Conservation (phyloP, 768 basidiomycete species). For the Kwoniella mangroviensis region DNA sequence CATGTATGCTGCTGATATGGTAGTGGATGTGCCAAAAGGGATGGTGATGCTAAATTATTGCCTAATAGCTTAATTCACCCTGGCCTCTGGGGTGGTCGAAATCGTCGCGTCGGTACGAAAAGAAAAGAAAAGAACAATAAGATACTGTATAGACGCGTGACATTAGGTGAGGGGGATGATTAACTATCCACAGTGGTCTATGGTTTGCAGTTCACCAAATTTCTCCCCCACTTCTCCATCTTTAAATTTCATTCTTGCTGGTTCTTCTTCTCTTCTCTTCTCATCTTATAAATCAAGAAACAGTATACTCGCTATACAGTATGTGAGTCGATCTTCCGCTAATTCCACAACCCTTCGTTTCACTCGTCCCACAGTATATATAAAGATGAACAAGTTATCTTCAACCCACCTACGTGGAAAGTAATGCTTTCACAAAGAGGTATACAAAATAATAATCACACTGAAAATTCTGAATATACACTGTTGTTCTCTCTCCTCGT, state of each 20-base stretch:
- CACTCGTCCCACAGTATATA: neutral
- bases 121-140: neutral
- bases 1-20: neutral
- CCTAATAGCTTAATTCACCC: neutral
- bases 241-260: neutral
- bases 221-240: too few relatives aligned
- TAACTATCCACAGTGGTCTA: too few relatives aligned
- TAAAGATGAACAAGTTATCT: conserved; percentile 23
- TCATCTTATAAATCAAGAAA: neutral
- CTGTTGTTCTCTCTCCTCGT: neutral
- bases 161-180: neutral
- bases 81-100: neutral
- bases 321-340: too few relatives aligned
- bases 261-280: neutral
- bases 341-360: neutral
- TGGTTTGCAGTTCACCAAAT: too few relatives aligned
- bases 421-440: conserved; percentile 18
- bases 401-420: conserved; percentile 25
- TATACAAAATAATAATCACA: conserved; percentile 24
- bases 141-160: conserved; percentile 4
- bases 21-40: neutral
- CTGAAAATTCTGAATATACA: conserved; percentile 28
- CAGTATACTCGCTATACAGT: too few relatives aligned
- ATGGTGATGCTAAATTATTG: neutral
- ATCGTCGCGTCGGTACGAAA: conserved; percentile 9